Conservation (phyloP, 306 rosid species). For the Gillenia trifoliata region DNA sequence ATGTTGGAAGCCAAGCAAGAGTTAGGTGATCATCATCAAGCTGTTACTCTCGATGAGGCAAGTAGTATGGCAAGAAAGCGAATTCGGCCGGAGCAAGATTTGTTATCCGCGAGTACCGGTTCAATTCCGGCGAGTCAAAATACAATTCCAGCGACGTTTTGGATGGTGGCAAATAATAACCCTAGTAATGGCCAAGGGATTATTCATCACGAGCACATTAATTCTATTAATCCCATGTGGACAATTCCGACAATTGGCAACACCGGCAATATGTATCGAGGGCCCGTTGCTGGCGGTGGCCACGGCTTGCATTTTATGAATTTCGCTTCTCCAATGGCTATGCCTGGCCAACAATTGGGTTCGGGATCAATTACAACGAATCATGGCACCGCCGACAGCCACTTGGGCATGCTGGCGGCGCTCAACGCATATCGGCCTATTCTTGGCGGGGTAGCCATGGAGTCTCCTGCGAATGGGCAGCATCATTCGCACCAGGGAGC, state of each 20-base stretch:
- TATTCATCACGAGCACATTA: slow-evolving; percentile 4
- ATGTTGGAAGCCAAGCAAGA: slow-evolving; percentile 54
- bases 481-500: slow-evolving; percentile 40
- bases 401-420: slow-evolving; percentile 68
- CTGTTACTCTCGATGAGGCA: slow-evolving; percentile 10
- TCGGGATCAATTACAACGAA: slow-evolving; percentile 10
- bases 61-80: slow-evolving; percentile 49
- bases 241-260: slow-evolving; percentile 33
- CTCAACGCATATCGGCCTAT: slow-evolving; percentile 62
- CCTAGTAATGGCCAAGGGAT: neutral
- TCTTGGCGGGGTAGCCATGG: slow-evolving; percentile 24
- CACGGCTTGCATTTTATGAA: slow-evolving; percentile 76
- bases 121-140: slow-evolving; percentile 61
- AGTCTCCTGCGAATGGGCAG: slow-evolving; percentile 33
- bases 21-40: slow-evolving; percentile 26
- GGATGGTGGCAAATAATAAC: slow-evolving; percentile 53
- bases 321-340: slow-evolving; percentile 69
- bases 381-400: slow-evolving; percentile 39
- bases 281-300: slow-evolving; percentile 36
- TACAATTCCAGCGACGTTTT: slow-evolving; percentile 61
- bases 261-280: slow-evolving; percentile 42
- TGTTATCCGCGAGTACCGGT: slow-evolving; percentile 40
- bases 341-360: slow-evolving; percentile 59
- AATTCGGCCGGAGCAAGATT: slow-evolving; percentile 54
- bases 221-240: slow-evolving; percentile 27